Conservation (phyloP, 2,329 filamentous ascomycete genomes). For the Cadophora malorum region DNA sequence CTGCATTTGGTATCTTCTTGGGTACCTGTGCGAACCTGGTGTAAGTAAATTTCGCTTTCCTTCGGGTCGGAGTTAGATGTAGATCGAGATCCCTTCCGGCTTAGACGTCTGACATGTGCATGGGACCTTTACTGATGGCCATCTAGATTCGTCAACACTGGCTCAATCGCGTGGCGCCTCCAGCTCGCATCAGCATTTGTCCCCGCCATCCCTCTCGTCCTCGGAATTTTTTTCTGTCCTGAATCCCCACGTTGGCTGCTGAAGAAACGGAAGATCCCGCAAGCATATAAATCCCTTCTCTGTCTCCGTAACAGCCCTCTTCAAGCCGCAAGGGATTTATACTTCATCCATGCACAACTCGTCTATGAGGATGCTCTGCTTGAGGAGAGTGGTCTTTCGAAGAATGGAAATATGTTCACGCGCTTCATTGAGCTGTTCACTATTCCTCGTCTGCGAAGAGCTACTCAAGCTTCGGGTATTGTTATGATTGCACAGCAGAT, state of each 20-base stretch:
- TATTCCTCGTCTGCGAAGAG: conserved; percentile 71
- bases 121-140: background rate
- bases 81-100: background rate
- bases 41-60: background rate
- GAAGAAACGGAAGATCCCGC: conserved; percentile 44
- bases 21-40: conserved; percentile 53
- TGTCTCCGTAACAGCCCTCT: conserved; percentile 63
- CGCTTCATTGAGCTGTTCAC: conserved; percentile 73
- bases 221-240: conserved; percentile 65
- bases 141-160: conserved; percentile 58
- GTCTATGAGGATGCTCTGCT: conserved; percentile 55
- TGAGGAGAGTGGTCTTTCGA: conserved; percentile 51
- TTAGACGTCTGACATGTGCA: background rate
- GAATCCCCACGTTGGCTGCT: conserved; percentile 72
- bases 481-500: conserved; percentile 61
- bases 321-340: conserved; percentile 67
- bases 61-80: no score
- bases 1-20: conserved; percentile 70
- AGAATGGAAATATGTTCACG: conserved; percentile 51
- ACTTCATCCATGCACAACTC: conserved; percentile 63
- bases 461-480: conserved; percentile 76
- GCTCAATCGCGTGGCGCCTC: conserved; percentile 66
- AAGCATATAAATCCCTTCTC: conserved; percentile 63
- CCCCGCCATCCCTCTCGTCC: conserved; percentile 65
- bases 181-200: conserved; percentile 70